Base-by-base conservation (phyloP, 257 asterid genomes). In the Verbascum thapsus region DNA sequence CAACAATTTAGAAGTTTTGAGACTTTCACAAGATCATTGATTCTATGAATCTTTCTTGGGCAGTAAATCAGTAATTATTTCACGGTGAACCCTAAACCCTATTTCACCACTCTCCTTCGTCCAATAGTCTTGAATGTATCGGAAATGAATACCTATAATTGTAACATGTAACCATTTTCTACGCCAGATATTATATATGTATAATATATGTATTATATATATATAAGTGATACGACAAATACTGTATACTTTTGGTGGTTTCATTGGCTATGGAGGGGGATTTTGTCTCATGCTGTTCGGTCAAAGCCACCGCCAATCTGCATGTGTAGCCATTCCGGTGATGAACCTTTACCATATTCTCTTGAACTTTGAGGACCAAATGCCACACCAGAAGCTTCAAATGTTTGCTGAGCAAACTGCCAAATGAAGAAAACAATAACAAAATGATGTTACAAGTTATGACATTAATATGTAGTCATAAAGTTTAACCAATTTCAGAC, bases 291-390 rank as follows among this genome's bases (percentile, higher is more conserved):
- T 13, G 85, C 55, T 38, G 81, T 64, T 65, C 85, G 73, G 50
- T 85, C 90, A 47, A 83, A 85, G 52, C 83, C 78, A 9, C 91
- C 79, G 22, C 96, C 96, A 54, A 81, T 78, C 78, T 88, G 96
- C 96, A 88, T 88, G 59, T 88, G 91, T 72, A 83, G 76, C 96
- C 96, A 88, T 55, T 83, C 94, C 43, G 91, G 88, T 18, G 91
- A 85, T 30, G 94, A 61, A 38, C 71, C 75, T 68, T 85, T 72
- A 0, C 22, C 74, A 16, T 72, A 85, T 60, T 81, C 90, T 52
- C 85, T 77, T 19, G 75, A 44, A 38, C 80, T 66, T 64, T 85
- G 94, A 43, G 94, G 70, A 34, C 79, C 85, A 61, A 77, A 85
- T 43, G 77, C 74, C 78, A 77, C 71, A 19, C 73, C 63, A 9